phyloP scores from a whole-genome alignment of 768 basidiomycete species.

The Chalciporus pseudorubinellus region DNA sequence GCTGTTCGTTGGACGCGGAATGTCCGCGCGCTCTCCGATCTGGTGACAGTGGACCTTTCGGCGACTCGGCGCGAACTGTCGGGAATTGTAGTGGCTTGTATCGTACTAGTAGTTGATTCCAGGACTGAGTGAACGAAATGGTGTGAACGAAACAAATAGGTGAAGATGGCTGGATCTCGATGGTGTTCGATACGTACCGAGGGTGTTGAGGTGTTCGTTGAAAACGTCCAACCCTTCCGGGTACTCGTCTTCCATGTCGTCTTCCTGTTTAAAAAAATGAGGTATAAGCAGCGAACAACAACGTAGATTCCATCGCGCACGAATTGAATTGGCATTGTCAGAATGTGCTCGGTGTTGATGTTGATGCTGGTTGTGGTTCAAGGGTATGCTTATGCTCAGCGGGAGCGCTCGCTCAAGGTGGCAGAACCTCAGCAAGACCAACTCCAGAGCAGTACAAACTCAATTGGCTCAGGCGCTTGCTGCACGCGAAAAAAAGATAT shows the following conservation, averaged over 20 bases:
- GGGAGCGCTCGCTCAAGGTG: not conserved
- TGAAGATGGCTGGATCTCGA: not conserved
- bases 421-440: too few relatives aligned
- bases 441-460: not conserved
- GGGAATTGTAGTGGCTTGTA: not conserved
- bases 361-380: constrained; percentile 12
- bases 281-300: not conserved
- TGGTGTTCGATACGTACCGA: constrained; percentile 19
- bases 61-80: constrained; percentile 11
- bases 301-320: constrained; percentile 14
- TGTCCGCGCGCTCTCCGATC: constrained; percentile 25
- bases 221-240: constrained; percentile 16
- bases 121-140: constrained; percentile 4
- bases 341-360: constrained; percentile 4
- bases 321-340: constrained; percentile 17
- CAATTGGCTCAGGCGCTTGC: constrained; percentile 16
- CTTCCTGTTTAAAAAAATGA: constrained; percentile 13
- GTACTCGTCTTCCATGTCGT: constrained; percentile 20
- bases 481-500: constrained; percentile 24
- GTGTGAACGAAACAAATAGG: not conserved
- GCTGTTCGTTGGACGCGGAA: constrained; percentile 11
- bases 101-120: constrained; percentile 4
- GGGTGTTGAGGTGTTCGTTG: not conserved
- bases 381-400: not conserved
- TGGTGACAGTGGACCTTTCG: constrained; percentile 2